Evolutionary conservation across 768 basidiomycete species (phyloP), one percentile per base, ranked within the genome.

Genomic region (Lactifluus echinatus): DNA sequence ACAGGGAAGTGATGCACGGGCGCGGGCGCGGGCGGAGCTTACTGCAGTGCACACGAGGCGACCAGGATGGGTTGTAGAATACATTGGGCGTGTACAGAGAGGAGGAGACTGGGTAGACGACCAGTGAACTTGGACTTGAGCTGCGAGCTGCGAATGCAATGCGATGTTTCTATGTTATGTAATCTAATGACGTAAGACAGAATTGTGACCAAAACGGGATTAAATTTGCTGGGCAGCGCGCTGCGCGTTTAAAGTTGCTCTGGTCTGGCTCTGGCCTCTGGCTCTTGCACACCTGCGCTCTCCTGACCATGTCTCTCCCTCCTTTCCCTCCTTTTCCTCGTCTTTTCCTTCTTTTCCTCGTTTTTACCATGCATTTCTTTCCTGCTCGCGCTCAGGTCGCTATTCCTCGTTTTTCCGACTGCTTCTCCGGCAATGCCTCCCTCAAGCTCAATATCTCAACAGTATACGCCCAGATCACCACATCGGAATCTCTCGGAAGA

Each of bases 391-490:
- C 65, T 19, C 45, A 59, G 46, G 39, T 56, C 8, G 59, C 65
- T 28, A 55, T 55, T 33, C 70, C 71, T 34, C 81, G 73, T 44
- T 90, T 82, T 68, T 64, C 70, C n/a, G 86, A 89, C 69, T 92
- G 89, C 70, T 89, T 81, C 70, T 67, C 72, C 24, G 76, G 77
- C 56, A 77, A 78, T 69, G 62, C 66, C 31, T 68, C 76, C 43
- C 76, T 77, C 68, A 86, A 84, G 67, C 75, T 90, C 70, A 74
- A 79, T 31, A 76, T 91, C 55, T 76, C 80, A 58, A 78, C 79
- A 31, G 81, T 92, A 43, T 92, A 87, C 66, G 85, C 79, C 21
- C 89, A 92, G 68, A 75, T 87, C 55, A 70, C 80, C 23, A 70
- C 77, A 28, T 73, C 73, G 46, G 70, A 73, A 11, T 67, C 70